Conservation (phyloP, 768 basidiomycete genomes). For the Leccinum pellstonianum region DNA sequence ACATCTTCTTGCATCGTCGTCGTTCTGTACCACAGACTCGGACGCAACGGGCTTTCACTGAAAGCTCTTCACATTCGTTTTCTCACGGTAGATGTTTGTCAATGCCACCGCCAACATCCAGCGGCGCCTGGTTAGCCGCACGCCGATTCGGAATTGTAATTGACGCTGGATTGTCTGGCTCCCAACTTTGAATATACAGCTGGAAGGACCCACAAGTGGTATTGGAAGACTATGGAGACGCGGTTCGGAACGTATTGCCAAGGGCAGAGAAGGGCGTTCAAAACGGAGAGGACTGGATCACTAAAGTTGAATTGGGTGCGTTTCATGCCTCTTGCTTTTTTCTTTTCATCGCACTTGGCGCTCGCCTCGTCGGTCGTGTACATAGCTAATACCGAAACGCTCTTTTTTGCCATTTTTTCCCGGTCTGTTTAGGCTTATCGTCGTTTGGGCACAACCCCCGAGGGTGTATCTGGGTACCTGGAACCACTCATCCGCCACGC, state of each 20-base stretch:
- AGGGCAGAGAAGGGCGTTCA: constrained; percentile 90
- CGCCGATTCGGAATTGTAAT: constrained; percentile 93
- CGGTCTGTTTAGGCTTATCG: constrained; percentile 70
- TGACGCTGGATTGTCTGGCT: constrained; percentile 98
- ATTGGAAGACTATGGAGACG: constrained; percentile 49
- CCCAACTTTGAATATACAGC: constrained; percentile 84
- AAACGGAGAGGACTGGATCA: constrained; percentile 79
- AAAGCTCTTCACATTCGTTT: constrained; percentile 24
- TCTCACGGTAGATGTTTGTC: constrained; percentile 27
- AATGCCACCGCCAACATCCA: constrained; percentile 76
- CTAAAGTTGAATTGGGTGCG: constrained; percentile 92
- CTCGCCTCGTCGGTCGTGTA: background rate
- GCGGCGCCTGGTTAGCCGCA: constrained; percentile 72
- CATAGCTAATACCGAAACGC: background rate
- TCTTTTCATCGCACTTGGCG: background rate
- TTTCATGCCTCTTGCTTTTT: constrained; percentile 3
- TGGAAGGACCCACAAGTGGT: constrained; percentile 82
- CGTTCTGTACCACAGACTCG: constrained; percentile 8
- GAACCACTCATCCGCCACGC: constrained; percentile 87
- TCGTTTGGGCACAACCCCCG: constrained; percentile 67
- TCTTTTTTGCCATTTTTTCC: background rate
- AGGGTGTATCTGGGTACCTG: constrained; percentile 72
- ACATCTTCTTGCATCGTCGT: background rate
- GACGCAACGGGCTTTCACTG: constrained; percentile 18
- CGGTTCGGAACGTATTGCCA: constrained; percentile 60